Evolutionary conservation across 2,329 filamentous ascomycete genomes (phyloP).

Genomic region (Trematosphaeria pertusa): DNA sequence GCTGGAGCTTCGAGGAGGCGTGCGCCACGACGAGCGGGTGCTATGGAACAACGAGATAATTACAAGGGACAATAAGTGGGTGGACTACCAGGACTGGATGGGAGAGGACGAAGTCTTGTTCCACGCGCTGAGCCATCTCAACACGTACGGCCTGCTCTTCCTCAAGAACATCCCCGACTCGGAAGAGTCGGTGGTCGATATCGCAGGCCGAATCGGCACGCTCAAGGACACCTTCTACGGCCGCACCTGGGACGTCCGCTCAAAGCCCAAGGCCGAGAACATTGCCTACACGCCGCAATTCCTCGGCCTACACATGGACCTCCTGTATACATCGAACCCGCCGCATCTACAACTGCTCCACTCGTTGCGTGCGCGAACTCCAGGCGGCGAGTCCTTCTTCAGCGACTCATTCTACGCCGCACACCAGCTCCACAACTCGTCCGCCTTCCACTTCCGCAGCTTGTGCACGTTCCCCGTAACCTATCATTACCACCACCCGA

Average conservation of each 20-base stretch:
- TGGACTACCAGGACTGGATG: constrained; percentile 78
- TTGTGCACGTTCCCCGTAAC: constrained; percentile 57
- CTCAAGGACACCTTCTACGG: constrained; percentile 92
- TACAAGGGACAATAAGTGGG: constrained; percentile 59
- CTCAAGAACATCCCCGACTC: constrained; percentile 75
- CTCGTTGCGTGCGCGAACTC: constrained; percentile 80
- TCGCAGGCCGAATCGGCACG: constrained; percentile 76
- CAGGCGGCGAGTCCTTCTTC: constrained; percentile 87
- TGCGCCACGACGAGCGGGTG: constrained; percentile 49
- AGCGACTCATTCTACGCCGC: constrained; percentile 74
- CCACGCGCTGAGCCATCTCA: constrained; percentile 67
- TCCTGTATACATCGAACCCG: constrained; percentile 82
- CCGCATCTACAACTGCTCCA: constrained; percentile 88
- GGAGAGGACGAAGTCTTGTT: constrained; percentile 63
- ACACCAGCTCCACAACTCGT: constrained; percentile 39
- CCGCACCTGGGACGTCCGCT: constrained; percentile 85
- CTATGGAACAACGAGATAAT: constrained; percentile 58
- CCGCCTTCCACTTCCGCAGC: constrained; percentile 40
- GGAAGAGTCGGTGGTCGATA: constrained; percentile 68
- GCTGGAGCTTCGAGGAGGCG: constrained; percentile 35
- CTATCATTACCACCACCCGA: constrained; percentile 73
- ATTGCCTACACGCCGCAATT: constrained; percentile 84
- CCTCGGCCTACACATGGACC: constrained; percentile 90
- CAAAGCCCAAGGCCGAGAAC: constrained; percentile 83
- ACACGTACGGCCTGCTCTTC: constrained; percentile 76